A percentile compares a stretch with the other conserved stretches of the same genome.
These are phyloP conservation scores for Trichopus zeylanicus DNA, from an alignment of 116 monocot genomes.

Conservation along the genomic window DNA sequence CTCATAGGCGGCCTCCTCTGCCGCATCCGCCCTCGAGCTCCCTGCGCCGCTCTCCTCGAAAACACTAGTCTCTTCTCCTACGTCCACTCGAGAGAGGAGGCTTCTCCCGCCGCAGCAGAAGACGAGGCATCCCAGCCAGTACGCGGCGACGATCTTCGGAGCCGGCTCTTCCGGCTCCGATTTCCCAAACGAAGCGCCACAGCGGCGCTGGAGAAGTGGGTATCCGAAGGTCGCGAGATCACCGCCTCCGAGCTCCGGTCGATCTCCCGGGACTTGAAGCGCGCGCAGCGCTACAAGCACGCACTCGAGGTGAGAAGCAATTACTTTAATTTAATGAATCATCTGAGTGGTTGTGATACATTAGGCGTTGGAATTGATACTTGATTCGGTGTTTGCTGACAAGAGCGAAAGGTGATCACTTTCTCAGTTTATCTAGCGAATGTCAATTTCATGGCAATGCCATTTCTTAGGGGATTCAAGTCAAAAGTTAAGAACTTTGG, in stretches of 20 bases:
- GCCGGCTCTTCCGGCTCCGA: constrained; percentile 74
- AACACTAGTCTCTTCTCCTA: neutral
- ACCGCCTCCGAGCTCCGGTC: constrained; percentile 53
- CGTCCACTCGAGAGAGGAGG: neutral
- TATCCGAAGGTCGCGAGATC: constrained; percentile 46
- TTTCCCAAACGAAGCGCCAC: constrained; percentile 90
- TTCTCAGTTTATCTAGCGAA: too few relatives aligned
- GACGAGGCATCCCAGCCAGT: neutral
- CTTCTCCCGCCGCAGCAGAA: neutral
- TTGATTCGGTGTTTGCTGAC: too few relatives aligned
- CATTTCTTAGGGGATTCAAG: too few relatives aligned
- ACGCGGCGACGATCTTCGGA: constrained; percentile 34
- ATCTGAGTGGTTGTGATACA: neutral
- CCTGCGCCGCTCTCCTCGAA: neutral
- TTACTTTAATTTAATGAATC: neutral
- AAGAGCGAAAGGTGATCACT: too few relatives aligned
- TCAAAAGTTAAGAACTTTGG: too few relatives aligned
- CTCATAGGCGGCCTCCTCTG: too few relatives aligned
- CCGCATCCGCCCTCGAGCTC: too few relatives aligned
- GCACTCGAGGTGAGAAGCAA: constrained; percentile 66
- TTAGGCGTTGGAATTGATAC: too few relatives aligned
- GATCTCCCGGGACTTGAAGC: constrained; percentile 52
- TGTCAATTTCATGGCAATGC: too few relatives aligned
- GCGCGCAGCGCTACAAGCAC: constrained; percentile 72
- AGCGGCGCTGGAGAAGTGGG: constrained; percentile 70